Evolutionary conservation across 108 stramenopile species (phyloP), one percentile per base, ranked within the genome.

Genomic region (Discostella pseudostelligera): DNA sequence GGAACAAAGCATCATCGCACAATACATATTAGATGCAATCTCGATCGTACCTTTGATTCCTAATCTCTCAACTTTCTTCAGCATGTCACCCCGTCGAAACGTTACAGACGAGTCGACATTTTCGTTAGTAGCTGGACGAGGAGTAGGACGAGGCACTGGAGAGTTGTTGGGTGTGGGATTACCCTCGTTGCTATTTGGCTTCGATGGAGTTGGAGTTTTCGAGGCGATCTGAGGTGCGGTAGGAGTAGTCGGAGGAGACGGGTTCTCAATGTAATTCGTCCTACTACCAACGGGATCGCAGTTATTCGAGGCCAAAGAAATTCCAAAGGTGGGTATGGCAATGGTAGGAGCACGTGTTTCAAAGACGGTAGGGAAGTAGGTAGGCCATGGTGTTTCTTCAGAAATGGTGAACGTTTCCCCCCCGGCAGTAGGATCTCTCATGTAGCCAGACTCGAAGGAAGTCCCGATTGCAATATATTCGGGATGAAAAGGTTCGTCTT

Each of bases 41-140:
- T 14, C 19, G 1, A 0, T 24, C 44, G 4, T 60, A 60, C 59
- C 59, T 60, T 20, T 53, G 8, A 65, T 39, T 48, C 64, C 64
- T 14, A 54, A 28, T 22, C 51, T 53, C 2, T n/a, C n/a, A 11
- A 65, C 21, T 42, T 65, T n/a, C 21, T 65, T 53, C 8, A 24
- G 28, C 51, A 65, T 14, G 53, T 65, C 50, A 24, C 64, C 64
- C 39, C 64, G 39, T 7, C 35, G 42, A 25, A 66, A 66, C 10
- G 55, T 56, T 56, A 29, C 55, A 35, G 29, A 29, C 5, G 55
- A 14, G 29, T 29, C 7, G 2, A 9, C 16, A 14, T 8, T 14
- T 16, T 14, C 16, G 32, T 32, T 5, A 29, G 29, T 5, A 29
- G 29, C 10, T 16, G 24, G 26, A 29, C 10, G 14, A 13, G 29